Evolutionary conservation across 331 rosid species (phyloP), one percentile per base, ranked within the genome.

Genomic region (Rhamnella rubrinervis): DNA sequence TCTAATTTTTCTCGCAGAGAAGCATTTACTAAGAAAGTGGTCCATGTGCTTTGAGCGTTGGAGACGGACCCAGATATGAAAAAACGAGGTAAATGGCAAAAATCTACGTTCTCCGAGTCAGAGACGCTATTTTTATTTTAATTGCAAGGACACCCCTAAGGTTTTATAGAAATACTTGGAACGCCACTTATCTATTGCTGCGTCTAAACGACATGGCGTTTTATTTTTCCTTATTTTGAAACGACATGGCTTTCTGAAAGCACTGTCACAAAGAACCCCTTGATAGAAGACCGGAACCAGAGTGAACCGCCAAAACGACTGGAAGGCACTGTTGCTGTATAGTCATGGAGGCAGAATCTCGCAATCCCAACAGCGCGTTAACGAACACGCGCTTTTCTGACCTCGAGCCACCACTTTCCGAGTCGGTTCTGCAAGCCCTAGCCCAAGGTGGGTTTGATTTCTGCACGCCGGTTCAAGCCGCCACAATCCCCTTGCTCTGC

Each of bases 391-490:
- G 95, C 46, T 95, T 91, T 70, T 87, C 90, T 59, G 97, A 95
- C 39, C 83, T 95, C 18, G 61, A 75, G 12, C 98, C 98, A 4
- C 84, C 87, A 4, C 90, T 95, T 16, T 84, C 96, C 16, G 77
- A 82, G 0, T 75, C 84, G 6, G 88, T 95, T 21, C 88, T 95
- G 31, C 67, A 81, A 69, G 93, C 89, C 35, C 78, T 95, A 17
- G 21, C 83, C 1, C 59, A 60, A 25, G 81, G 78, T 1, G 87
- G 86, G 25, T 91, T 95, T 80, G 77, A 87, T 26, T 89, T 91
- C 85, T 95, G 98, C 82, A 89, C 98, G 1, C 98, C 98, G n/a
- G 96, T 95, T 50, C 97, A 95, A 82, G 97, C 96, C 70, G 88
- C 95, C 78, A 91, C 98, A 1, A 95, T 91, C 49, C 98, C 98